These are phyloP conservation scores for Didymella pomorum DNA, from an alignment of 2,329 filamentous ascomycete genomes.

Conservation along the genomic window DNA sequence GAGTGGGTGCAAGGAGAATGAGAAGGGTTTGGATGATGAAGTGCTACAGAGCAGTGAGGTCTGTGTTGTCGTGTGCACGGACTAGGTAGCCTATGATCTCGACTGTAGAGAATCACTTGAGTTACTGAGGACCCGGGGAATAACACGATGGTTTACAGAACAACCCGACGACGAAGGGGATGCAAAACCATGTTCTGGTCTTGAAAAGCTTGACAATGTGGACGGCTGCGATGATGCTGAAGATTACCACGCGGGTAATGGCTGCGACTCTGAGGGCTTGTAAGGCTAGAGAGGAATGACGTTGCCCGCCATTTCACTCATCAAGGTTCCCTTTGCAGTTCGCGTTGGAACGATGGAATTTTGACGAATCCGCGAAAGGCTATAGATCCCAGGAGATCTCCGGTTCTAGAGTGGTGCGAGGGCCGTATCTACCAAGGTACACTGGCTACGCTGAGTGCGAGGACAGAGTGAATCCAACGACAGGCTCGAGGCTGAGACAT, in stretches of 20 bases:
- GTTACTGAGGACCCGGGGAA: too few species aligned
- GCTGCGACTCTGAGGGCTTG: conserved; percentile 56
- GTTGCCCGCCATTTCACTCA: neutral
- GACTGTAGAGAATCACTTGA: neutral
- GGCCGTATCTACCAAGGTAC: neutral
- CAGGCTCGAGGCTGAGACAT: neutral
- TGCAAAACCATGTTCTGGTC: conserved; percentile 59
- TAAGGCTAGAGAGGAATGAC: conserved; percentile 33
- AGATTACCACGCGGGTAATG: conserved; percentile 57
- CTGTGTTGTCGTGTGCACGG: neutral
- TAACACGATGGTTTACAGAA: conserved; percentile 2
- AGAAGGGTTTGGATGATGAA: conserved; percentile 51
- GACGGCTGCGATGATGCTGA: conserved; percentile 49
- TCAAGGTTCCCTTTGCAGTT: neutral
- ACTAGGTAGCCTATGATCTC: conserved; percentile 1
- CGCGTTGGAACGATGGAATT: neutral
- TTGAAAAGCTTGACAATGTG: conserved; percentile 54
- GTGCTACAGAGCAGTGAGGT: conserved; percentile 17
- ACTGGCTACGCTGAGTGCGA: neutral
- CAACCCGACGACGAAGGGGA: conserved; percentile 54
- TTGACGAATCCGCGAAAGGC: neutral
- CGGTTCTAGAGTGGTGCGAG: too few species aligned
- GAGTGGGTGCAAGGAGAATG: conserved; percentile 51
- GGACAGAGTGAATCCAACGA: neutral
- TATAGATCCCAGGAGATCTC: too few species aligned